Base-by-base conservation (phyloP, 495 filamentous ascomycete genomes). In the Ascodesmis nigricans region DNA sequence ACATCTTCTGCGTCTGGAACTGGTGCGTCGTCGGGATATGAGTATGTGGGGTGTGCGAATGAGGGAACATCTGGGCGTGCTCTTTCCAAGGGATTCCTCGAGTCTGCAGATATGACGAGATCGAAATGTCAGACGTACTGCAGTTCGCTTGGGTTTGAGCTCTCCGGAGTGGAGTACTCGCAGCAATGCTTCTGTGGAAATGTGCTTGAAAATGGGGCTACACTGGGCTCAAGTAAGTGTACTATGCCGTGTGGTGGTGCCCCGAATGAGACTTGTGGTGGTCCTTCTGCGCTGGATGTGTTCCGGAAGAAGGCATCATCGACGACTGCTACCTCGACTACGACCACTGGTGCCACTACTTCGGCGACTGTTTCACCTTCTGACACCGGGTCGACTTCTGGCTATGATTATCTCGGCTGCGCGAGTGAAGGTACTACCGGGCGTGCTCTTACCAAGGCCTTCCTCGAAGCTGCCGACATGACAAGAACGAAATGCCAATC, bases 341-440 rank as follows among this genome's bases (percentile, higher is more conserved):
- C 40, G n/a, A 41, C 22, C 10, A 37, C 37, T 18, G 19, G 7
- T 2, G 17, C 17, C 10, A 22, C 39, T 17, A 20, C 17, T 8
- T 36, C 35, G 11, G 18, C 14, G 11, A 13, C 23, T 18, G 5
- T 13, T 7, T 18, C 45, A 8, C 21, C 26, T 6, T 13, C 29
- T 5, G 26, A 13, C 3, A 31, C 5, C 27, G 21, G n/a, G 17
- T 5, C 13, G 19, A 22, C 33, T 18, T 29, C 38, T 25, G 23
- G 23, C 23, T 78, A 64, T 60, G 52, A 54, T 8, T 77, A 75
- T 50, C 53, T 64, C 24, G 73, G 73, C 31, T 78, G 73, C 46
- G 66, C 57, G 33, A 55, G 55, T 21, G 70, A 80, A 49, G 65
- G 63, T 35, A 41, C 63, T 24, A 57, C 58, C 35, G 43, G 57